Conservation (phyloP, 2,329 filamentous ascomycete genomes). For the Dactylellina haptotyla region DNA sequence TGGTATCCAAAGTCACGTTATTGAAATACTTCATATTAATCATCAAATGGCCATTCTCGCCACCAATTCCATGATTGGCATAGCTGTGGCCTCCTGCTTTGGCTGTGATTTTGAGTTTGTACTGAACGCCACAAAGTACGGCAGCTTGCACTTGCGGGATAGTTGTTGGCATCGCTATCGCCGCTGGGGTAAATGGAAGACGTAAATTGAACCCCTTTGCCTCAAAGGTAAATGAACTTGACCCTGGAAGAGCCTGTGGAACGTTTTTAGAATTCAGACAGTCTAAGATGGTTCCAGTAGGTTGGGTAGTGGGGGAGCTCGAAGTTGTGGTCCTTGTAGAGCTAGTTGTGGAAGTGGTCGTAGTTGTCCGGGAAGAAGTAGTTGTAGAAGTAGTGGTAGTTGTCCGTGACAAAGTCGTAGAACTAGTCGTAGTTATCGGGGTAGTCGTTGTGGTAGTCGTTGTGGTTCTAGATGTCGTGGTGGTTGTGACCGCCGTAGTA, state of each 20-base stretch:
- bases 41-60: conserved; percentile 66
- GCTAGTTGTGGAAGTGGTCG: background rate
- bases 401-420: background rate
- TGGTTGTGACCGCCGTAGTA: background rate
- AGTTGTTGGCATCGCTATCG: conserved; percentile 60
- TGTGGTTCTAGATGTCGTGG: background rate
- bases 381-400: conserved; percentile 3
- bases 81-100: conserved; percentile 68
- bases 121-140: conserved; percentile 64
- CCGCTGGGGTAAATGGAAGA: conserved; percentile 59
- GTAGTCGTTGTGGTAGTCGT: background rate
- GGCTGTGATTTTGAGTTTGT: conserved; percentile 65
- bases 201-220: conserved; percentile 60
- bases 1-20: conserved; percentile 66
- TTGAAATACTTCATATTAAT: conserved; percentile 69
- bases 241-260: conserved; percentile 12
- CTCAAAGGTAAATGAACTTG: conserved; percentile 34
- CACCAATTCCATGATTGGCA: conserved; percentile 66
- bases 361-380: background rate
- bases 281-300: background rate
- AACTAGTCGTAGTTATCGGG: background rate
- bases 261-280: conserved; percentile 16
- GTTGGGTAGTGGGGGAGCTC: background rate
- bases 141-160: conserved; percentile 63
- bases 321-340: conserved; percentile 4